Conservation (phyloP, 257 asterid species). For the Hygrophila difformis region DNA sequence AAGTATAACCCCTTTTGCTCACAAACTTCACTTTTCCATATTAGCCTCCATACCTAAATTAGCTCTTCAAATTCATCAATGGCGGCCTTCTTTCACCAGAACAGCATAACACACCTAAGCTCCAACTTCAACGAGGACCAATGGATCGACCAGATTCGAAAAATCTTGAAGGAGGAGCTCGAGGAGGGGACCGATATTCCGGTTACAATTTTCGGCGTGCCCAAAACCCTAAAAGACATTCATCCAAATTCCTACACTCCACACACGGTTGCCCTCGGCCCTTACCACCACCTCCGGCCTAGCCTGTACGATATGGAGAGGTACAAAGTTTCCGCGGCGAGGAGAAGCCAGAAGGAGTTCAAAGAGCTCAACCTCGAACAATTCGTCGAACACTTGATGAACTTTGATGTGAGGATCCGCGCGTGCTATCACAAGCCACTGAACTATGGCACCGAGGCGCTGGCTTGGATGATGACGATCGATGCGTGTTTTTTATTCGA, state of each 20-base stretch:
- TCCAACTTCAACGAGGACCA: slow-evolving; percentile 34
- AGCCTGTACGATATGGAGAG: slow-evolving; percentile 51
- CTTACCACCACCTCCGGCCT: slow-evolving; percentile 38
- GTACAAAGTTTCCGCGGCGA: slow-evolving; percentile 51
- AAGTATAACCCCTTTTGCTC: too few relatives aligned
- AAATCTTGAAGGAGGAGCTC: slow-evolving; percentile 37
- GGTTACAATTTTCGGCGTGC: slow-evolving; percentile 47
- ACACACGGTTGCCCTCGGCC: slow-evolving; percentile 54
- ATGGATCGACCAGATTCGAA: slow-evolving; percentile 43
- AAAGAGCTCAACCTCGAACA: slow-evolving; percentile 19
- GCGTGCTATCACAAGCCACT: slow-evolving; percentile 42
- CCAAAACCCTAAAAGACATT: slow-evolving; percentile 25
- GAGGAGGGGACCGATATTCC: slow-evolving; percentile 39
- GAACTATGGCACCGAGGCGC: slow-evolving; percentile 21
- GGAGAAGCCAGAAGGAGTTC: slow-evolving; percentile 27
- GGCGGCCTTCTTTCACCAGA: slow-evolving; percentile 26
- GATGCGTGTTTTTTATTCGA: slow-evolving; percentile 50
- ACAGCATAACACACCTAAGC: slow-evolving; percentile 18
- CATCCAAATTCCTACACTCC: slow-evolving; percentile 39
- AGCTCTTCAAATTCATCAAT: too few relatives aligned
- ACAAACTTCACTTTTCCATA: too few relatives aligned
- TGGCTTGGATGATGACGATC: slow-evolving; percentile 60
- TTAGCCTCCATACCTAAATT: too few relatives aligned
- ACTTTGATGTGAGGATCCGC: slow-evolving; percentile 31
- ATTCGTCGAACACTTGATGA: slow-evolving; percentile 23